These are phyloP conservation scores for Solanum arcanum DNA, from an alignment of 257 asterid genomes.

Conservation along the genomic window DNA sequence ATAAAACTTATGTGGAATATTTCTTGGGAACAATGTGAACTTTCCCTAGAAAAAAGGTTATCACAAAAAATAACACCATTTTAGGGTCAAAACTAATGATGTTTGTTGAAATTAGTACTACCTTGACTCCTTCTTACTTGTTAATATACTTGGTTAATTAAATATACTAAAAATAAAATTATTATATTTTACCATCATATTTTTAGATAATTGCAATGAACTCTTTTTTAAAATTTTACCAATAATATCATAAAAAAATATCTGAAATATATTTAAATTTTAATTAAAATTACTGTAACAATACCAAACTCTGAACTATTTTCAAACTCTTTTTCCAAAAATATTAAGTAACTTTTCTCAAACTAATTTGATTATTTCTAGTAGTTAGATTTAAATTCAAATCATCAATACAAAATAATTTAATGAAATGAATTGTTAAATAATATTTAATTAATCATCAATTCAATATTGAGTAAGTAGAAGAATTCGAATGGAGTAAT, in stretches of 20 bases:
- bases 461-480: background rate
- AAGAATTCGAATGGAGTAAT: background rate
- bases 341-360: background rate
- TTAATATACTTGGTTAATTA: too few relatives aligned
- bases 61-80: background rate
- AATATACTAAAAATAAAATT: too few relatives aligned
- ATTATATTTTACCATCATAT: too few relatives aligned
- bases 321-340: too few relatives aligned
- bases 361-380: background rate
- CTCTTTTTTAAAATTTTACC: background rate
- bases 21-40: background rate
- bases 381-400: too few relatives aligned
- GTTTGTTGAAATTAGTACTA: background rate
- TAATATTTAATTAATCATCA: background rate
- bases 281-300: too few relatives aligned
- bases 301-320: too few relatives aligned
- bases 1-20: background rate
- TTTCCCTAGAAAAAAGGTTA: background rate
- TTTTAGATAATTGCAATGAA: background rate
- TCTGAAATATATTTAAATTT: too few relatives aligned
- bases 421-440: too few relatives aligned
- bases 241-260: too few relatives aligned
- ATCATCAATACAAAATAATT: too few relatives aligned
- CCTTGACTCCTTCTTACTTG: background rate
- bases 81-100: background rate